Evolutionary conservation across 2,329 filamentous ascomycete species (phyloP), one percentile per base, ranked within the genome.

Genomic region (Penicillium sp.): DNA sequence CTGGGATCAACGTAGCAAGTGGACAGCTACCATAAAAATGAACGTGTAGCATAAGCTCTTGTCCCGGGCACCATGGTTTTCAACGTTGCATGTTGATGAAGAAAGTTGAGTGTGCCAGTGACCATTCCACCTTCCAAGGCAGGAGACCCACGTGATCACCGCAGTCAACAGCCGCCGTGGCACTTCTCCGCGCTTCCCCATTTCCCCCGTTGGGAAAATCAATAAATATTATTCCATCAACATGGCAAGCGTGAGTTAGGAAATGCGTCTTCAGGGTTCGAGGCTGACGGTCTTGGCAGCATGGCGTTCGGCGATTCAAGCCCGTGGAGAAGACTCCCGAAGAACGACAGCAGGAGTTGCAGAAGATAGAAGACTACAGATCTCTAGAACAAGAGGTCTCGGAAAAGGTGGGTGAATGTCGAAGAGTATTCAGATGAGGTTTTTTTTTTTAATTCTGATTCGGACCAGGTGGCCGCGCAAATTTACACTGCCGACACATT

Each of bases 351-450:
- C 85, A 87, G 73, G 91, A 96, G 74, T 81, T 86, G 55, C 84
- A 86, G 65, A 89, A 89, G 74, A 96, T 97, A 68, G 78, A 82
- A 56, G 84, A 87, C 62, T 96, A 96, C 76, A 87, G 85, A 64
- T 77, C 83, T 11, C 80, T 96, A 44, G 90, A 93, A 62, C 79
- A 83, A 53, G 77, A 85, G 53, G 85, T 96, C 37, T 85, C 86
- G 54, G 70, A 79, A n/a, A 87, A 88, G 78, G 89, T 91, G 70
- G 29, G 67, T 53, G 29, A 16, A 21, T 26, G n/a, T 39, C 19
- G n/a, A 31, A 9, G 16, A 9, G 16, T 44, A 23, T n/a, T n/a
- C n/a, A 13, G 27, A 33, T 19, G n/a, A 27, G 7, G n/a, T 25
- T 6, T 19, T 19, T 1, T 19, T 1, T 19, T 19, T 19, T 19